Evolutionary conservation across 2,329 filamentous ascomycete genomes (phyloP), one percentile per base, ranked within the genome.

Genomic region (Hypoxylon sp.): DNA sequence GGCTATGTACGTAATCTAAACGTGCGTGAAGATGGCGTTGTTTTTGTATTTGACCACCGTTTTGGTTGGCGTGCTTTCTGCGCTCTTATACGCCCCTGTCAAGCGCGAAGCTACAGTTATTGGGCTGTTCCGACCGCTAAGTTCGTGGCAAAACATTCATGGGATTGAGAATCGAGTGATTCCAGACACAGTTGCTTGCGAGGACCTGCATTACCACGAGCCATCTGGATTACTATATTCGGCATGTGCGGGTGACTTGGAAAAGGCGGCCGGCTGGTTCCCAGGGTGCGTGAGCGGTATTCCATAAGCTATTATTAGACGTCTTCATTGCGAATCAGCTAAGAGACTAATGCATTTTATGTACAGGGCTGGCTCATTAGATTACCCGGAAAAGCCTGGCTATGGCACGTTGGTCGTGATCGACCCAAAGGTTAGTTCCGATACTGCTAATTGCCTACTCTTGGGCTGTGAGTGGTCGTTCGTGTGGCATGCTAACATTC

Each of bases 161-260:
- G 71, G 73, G 7, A 51, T 67, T 11, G 70, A 74, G 48, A 72
- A 67, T 6, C 59, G 45, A 4, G 64, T 71, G 8, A 84, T 89
- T 8, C 73, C 80, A 0, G 83, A 86, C 65, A 89, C 87, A 0
- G 72, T 79, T 2, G 79, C 85, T 14, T 89, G 87, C 70, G 88
- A 90, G 69, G 87, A 90, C 64, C 49, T 90, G 2, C 86, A 89
- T 69, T 81, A 86, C 58, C 82, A 89, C 64, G 71, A 72, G 1
- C 73, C 80, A 0, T 83, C 81, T 14, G 79, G 81, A 0, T 61
- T 81, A 6, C 73, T 90, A 0, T 89, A 87, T 70, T 82, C 85
- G 0, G 86, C 86, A 0, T 90, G 87, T 67, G 82, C 87, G 45
- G 84, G 83, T 33, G 67, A 73, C 45, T 14, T 71, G 4, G 68